These are phyloP conservation scores for Aurantiochytrium sp. DNA, from an alignment of 108 stramenopile species.

Conservation along the genomic window DNA sequence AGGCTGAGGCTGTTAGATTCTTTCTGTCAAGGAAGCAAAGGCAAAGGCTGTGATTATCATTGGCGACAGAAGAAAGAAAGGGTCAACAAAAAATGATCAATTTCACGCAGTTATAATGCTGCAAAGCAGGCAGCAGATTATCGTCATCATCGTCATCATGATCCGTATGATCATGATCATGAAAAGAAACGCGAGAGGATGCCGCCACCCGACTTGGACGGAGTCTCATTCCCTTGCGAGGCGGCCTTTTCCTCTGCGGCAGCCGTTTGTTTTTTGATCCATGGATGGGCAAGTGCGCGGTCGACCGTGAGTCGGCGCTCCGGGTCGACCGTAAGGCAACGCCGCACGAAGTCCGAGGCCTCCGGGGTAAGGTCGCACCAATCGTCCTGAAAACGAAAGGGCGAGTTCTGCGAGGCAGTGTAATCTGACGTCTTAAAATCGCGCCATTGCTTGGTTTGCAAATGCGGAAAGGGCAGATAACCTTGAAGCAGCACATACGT, in stretches of 20 bases:
- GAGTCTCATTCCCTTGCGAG: neutral
- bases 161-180: neutral
- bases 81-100: neutral
- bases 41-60: too few species aligned
- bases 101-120: neutral
- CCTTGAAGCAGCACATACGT: neutral
- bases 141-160: neutral
- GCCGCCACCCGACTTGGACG: neutral
- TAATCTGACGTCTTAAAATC: neutral
- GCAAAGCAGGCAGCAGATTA: neutral
- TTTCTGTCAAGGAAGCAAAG: too few species aligned
- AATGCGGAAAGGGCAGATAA: neutral
- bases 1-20: too few species aligned
- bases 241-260: neutral
- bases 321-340: neutral
- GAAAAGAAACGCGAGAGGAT: neutral
- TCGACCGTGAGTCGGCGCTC: neutral
- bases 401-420: neutral
- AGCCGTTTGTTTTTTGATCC: neutral
- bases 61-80: too few species aligned
- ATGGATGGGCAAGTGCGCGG: neutral
- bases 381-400: neutral
- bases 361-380: neutral
- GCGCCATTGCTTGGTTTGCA: slow-evolving; percentile 6
- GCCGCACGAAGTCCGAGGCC: neutral